Conservation (phyloP, 192 early-diverging fungal species). For the Backusella sp. region DNA sequence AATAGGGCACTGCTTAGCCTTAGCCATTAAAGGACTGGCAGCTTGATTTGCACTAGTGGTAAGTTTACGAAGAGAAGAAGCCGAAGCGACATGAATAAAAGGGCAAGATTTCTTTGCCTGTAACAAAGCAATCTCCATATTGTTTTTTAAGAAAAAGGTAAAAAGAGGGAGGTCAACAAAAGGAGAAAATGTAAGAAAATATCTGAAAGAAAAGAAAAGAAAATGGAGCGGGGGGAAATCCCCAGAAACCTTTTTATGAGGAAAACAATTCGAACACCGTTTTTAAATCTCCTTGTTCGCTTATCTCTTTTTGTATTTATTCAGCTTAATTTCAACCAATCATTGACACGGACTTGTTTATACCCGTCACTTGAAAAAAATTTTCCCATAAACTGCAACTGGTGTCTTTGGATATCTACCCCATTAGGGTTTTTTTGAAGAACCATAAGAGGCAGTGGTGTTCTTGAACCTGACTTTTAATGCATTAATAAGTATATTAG, state of each 20-base stretch:
- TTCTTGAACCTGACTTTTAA: neutral
- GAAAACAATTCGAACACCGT: neutral
- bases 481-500: neutral
- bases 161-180: slow-evolving; percentile 10
- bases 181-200: slow-evolving; percentile 11
- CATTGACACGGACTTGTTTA: neutral
- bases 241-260: slow-evolving; percentile 5
- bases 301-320: neutral
- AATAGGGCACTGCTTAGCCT: slow-evolving; percentile 75
- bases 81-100: slow-evolving; percentile 72
- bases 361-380: neutral
- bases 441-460: neutral
- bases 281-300: neutral
- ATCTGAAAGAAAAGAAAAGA: neutral
- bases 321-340: slow-evolving; percentile 2
- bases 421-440: neutral
- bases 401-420: neutral
- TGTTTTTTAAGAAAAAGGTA: slow-evolving; percentile 4
- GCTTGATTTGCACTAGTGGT: slow-evolving; percentile 33
- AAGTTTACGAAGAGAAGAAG: slow-evolving; percentile 66
- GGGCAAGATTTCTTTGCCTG: slow-evolving; percentile 61
- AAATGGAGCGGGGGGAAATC: neutral
- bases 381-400: slow-evolving; percentile 5
- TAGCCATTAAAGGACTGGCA: slow-evolving; percentile 45
- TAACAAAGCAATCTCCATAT: slow-evolving; percentile 42